Evolutionary conservation across 2,329 filamentous ascomycete species (phyloP).

Genomic region (Trichoderma harzianum): DNA sequence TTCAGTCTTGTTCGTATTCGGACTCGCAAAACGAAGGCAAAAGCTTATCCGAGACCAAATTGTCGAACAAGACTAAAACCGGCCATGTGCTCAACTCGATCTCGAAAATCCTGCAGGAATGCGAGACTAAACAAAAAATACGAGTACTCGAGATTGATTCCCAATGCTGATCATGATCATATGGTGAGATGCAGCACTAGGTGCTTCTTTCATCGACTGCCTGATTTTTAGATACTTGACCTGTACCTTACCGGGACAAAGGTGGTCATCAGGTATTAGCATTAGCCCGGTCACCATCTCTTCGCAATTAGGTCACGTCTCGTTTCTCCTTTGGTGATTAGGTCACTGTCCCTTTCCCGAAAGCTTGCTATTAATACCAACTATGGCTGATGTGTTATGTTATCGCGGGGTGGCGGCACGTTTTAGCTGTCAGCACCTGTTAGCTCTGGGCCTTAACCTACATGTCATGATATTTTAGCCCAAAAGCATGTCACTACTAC

Average conservation of each 20-base stretch:
- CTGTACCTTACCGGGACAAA: background rate
- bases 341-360: conserved; percentile 1
- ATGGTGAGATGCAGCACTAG: background rate
- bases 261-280: background rate
- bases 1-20: conserved; percentile 10
- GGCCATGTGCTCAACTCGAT: background rate
- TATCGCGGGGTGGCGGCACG: background rate
- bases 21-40: background rate
- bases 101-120: conserved; percentile 1
- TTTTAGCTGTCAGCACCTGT: background rate
- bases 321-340: background rate
- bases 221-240: too few species aligned
- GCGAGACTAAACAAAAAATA: background rate
- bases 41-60: background rate
- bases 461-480: background rate
- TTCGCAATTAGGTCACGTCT: background rate
- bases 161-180: background rate
- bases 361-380: background rate
- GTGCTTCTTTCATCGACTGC: background rate
- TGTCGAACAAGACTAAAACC: background rate
- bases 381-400: background rate
- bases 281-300: background rate
- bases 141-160: background rate
- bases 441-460: background rate
- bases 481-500: background rate